phyloP scores from a whole-genome alignment of 1,139 yeast species.

The Tardiomyces digboiensis region DNA sequence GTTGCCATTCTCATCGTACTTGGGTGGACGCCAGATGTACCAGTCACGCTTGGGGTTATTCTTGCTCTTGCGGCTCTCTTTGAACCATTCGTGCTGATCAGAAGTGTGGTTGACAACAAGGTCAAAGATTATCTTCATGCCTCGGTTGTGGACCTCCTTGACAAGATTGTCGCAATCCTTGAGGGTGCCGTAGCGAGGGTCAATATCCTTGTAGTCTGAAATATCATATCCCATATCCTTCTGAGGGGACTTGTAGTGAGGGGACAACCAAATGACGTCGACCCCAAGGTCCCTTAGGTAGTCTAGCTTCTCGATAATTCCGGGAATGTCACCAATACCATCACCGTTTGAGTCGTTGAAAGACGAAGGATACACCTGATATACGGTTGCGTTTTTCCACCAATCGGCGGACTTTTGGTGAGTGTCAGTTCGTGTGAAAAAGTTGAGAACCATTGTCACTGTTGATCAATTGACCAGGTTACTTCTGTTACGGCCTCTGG shows the following conservation, averaged over 20 bases:
- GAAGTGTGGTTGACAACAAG: slow-evolving; percentile 54
- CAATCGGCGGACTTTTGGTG: background rate
- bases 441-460: background rate
- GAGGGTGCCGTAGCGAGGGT: slow-evolving; percentile 44
- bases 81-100: slow-evolving; percentile 46
- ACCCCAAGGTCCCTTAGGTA: slow-evolving; percentile 43
- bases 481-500: too few relatives aligned
- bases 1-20: slow-evolving; percentile 37
- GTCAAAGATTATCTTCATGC: slow-evolving; percentile 44
- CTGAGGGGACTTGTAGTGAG: slow-evolving; percentile 50
- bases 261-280: slow-evolving; percentile 48
- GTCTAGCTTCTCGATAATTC: slow-evolving; percentile 42
- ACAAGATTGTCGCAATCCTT: slow-evolving; percentile 42
- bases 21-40: slow-evolving; percentile 49
- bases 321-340: slow-evolving; percentile 48
- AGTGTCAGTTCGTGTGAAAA: background rate
- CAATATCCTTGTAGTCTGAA: slow-evolving; percentile 41
- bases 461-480: too few relatives aligned
- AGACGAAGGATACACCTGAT: slow-evolving; percentile 49
- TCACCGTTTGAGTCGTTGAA: slow-evolving; percentile 49
- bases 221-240: slow-evolving; percentile 60
- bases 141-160: slow-evolving; percentile 38
- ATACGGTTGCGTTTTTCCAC: slow-evolving; percentile 1
- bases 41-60: slow-evolving; percentile 50
- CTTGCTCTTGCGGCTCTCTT: slow-evolving; percentile 42